phyloP scores from a whole-genome alignment of 495 filamentous ascomycete species.

The Amorphotheca resinae region DNA sequence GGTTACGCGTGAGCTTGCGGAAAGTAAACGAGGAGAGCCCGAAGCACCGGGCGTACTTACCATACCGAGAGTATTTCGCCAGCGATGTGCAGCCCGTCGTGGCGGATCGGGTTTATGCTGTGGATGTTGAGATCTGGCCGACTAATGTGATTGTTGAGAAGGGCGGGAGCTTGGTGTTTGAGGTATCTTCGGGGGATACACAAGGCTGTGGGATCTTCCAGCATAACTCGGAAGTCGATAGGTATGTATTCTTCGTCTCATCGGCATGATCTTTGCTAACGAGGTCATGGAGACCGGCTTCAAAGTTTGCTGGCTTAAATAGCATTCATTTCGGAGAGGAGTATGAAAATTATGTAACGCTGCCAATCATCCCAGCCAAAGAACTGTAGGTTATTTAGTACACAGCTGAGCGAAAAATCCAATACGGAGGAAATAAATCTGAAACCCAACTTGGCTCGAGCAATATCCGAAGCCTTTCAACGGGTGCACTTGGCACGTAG shows the following conservation, averaged over 20 bases:
- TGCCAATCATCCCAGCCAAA: conserved; percentile 40
- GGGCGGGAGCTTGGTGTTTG: conserved; percentile 42
- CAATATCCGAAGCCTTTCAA: too few relatives aligned
- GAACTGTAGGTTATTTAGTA: background rate
- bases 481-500: background rate
- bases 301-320: conserved; percentile 38
- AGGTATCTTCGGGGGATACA: conserved; percentile 47
- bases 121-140: conserved; percentile 59
- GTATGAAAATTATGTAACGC: conserved; percentile 38
- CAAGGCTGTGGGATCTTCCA: conserved; percentile 32
- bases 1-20: conserved; percentile 43
- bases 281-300: conserved; percentile 23
- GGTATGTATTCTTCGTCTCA: background rate
- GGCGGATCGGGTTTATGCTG: conserved; percentile 42
- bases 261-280: background rate
- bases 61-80: conserved; percentile 47
- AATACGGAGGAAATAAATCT: too few relatives aligned
- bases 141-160: conserved; percentile 50
- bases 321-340: conserved; percentile 42
- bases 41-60: conserved; percentile 37
- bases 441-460: too few relatives aligned
- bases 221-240: conserved; percentile 8
- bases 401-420: too few relatives aligned
- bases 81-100: conserved; percentile 43
- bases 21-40: conserved; percentile 37